Base-by-base conservation (phyloP, 75 land plant species). In the Picea glauca region DNA sequence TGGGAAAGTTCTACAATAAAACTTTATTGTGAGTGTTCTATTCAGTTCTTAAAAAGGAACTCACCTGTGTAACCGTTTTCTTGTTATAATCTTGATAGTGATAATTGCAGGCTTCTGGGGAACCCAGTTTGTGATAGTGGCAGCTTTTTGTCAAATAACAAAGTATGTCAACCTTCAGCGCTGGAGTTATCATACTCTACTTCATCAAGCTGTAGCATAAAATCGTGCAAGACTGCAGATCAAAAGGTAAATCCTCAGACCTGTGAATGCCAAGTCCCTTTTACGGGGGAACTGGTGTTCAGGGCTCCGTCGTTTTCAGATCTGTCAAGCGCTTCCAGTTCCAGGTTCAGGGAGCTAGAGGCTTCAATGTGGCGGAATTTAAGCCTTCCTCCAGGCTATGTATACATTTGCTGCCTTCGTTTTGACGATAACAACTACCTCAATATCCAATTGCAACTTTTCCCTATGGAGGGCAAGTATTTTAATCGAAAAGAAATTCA, bases 261-360 rank as follows among this genome's bases (percentile, higher is more conserved):
- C 61, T 93, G 95, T 77, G 76, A 58, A 43, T 92, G 94, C 67
- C 88, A 87, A 5, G 84, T 82, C 81, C 92, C 94, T 43, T 90
- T 78, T 75, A 76, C 86, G 77, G 92, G 92, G 12, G 83, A 85
- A 40, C 46, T 90, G 17, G 76, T 76, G 65, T 90, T 90, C 77
- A 81, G 92, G 74, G 90, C 80, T 75, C 90, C 90, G 3, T 64
- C 68, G 3, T 90, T 88, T 70, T 64, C 87, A 21, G 92, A 90
- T 0, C 61, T 90, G 62, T 79, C 90, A 58, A 86, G 83, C 63
- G 78, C 62, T 5, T 84, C 65, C 5, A 3, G 63, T 60, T 85
- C 60, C 31, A 56, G 30, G 20, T 90, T 88, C 76, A 86, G 88
- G 23, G 77, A 67, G 58, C 83, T 90, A 3, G 92, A 90, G 63